Percentiles rank a stretch among this genome's conserved stretches.
Conservation (phyloP, 179 eudicot species). For the Corrigiola litoralis region DNA sequence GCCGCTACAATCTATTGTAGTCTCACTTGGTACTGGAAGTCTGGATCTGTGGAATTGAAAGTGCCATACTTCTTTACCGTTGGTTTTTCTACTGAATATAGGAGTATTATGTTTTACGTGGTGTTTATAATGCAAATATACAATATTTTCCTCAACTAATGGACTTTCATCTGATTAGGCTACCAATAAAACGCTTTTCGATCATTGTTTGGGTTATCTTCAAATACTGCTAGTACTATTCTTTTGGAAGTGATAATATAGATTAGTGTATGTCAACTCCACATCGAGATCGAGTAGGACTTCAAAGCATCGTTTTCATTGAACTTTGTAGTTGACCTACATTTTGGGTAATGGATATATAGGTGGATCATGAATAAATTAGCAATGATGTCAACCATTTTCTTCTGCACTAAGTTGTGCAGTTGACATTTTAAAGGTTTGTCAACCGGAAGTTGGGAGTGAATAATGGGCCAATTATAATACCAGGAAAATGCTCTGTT, state of each 20-base stretch:
- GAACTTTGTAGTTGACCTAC: constrained; percentile 10
- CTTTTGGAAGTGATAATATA: constrained; percentile 24
- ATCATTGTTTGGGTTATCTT: constrained; percentile 4
- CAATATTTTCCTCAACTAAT: no score
- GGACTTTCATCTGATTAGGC: background rate
- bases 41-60: no score
- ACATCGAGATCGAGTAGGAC: background rate
- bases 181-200: background rate
- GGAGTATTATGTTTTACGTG: no score
- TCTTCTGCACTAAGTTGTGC: background rate
- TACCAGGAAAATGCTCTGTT: background rate
- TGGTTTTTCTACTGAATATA: no score
- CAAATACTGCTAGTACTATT: background rate
- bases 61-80: no score
- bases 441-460: background rate
- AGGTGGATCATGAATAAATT: constrained; percentile 1
- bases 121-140: no score
- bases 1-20: no score
- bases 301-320: constrained; percentile 1
- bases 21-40: no score
- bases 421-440: constrained; percentile 12
- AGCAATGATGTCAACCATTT: constrained; percentile 11
- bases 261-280: constrained; percentile 23
- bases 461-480: background rate
- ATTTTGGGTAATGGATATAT: background rate